phyloP scores from a whole-genome alignment of 805 yeast species.

The Metschnikowia reukaufii region DNA sequence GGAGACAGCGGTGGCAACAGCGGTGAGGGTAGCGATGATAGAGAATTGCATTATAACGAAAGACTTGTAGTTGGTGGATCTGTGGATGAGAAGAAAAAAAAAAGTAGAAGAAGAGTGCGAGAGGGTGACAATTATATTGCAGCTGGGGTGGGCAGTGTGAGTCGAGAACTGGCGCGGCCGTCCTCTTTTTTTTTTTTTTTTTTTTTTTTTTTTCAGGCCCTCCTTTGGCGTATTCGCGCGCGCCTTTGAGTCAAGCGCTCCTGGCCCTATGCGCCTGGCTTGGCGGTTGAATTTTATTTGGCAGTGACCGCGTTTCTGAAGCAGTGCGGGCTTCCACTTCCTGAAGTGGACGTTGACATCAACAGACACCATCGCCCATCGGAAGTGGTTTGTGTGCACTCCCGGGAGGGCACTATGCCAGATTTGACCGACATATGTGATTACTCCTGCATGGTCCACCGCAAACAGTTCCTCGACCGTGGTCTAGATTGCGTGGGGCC shows the following conservation, averaged over 20 bases:
- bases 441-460: background rate
- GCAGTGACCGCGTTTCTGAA: background rate
- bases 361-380: background rate
- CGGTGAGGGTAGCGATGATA: conserved; percentile 35
- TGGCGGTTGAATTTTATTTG: too few relatives aligned
- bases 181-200: too few relatives aligned
- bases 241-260: too few relatives aligned
- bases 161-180: too few relatives aligned
- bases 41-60: conserved; percentile 48
- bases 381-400: background rate
- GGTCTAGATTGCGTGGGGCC: background rate
- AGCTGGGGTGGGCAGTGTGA: too few relatives aligned
- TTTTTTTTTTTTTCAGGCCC: too few relatives aligned
- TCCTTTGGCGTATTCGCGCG: too few relatives aligned
- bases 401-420: background rate
- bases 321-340: too few relatives aligned
- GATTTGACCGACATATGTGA: background rate
- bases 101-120: conserved; percentile 12
- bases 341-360: background rate
- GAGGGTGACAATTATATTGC: conserved; percentile 4
- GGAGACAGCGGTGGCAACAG: conserved; percentile 38
- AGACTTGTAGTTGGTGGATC: conserved; percentile 29
- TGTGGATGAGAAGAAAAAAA: conserved; percentile 21
- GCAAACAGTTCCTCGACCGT: background rate
- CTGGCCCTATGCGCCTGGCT: background rate